Base-by-base conservation (phyloP, 1,284 basidiomycete species). In the Vanrija pseudolonga region DNA sequence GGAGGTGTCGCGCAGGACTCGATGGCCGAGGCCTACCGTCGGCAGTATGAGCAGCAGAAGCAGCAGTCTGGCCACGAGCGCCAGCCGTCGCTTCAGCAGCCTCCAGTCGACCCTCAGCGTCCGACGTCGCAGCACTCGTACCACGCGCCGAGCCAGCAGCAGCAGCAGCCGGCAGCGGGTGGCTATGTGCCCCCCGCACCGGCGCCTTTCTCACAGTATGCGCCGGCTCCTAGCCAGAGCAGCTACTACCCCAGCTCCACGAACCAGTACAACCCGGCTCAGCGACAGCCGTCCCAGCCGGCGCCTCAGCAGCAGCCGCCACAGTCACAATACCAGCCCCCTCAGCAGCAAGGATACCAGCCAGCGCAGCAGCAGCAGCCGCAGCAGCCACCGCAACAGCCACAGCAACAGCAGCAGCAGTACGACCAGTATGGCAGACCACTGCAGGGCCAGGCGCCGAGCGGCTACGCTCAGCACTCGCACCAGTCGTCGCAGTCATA, bases 1-100 rank as follows among this genome's bases (percentile, higher is more conserved):
- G 90, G 90, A 8, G 82, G 85, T 15, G 89, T 93, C 11, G 80
- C 85, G 20, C 83, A 87, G 61, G 90, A 94, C 75, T 82, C 84
- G 46, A 86, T 92, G 85, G 88, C 89, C 0, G 79, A 80, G 44
- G 73, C 77, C 43, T 81, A 80, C 60, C 64, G 74, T 28, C 48
- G 70, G 15, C 70, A 74, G 53, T 69, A 73, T 58, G 64, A 73
- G 53, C 66, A 71, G 46, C 67, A 71, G 47, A 71, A 70, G 51
- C 58, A 60, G 39, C 68, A 67, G 49, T 65, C 64, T 64, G 17
- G 56, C 57, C 64, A 66, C 51, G 58, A 62, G 40, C 61, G 66
- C 38, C 57, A 48, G 43, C 17, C 19, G 45, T 51, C 49, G 26
- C 61, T 51, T 28, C 59, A 53, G 43, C 53, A 47, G 50, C 51